These are phyloP conservation scores for Rhizopus delemar DNA, from an alignment of 371 early-diverging fungal genomes.

Conservation along the genomic window DNA sequence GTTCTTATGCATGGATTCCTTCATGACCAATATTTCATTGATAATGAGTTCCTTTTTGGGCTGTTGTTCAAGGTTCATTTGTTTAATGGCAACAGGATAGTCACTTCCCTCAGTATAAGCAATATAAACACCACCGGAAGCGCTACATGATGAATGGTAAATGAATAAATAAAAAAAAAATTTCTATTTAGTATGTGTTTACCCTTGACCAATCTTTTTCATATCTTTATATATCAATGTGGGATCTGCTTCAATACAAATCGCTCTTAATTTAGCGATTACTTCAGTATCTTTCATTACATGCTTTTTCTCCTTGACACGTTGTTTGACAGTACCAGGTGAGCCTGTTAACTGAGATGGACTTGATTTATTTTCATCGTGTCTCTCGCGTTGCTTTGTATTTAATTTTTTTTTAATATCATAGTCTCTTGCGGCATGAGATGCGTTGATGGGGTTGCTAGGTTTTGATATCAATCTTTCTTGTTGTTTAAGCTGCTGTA, in stretches of 20 bases:
- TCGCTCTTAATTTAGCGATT: conserved; percentile 79
- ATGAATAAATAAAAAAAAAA: neutral
- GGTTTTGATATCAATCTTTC: conserved; percentile 10
- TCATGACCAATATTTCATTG: conserved; percentile 96
- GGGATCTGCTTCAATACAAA: conserved; percentile 92
- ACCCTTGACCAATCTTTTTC: conserved; percentile 95
- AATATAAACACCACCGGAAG: conserved; percentile 93
- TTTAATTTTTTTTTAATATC: conserved; percentile 51
- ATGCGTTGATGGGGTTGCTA: conserved; percentile 16
- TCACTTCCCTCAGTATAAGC: conserved; percentile 74
- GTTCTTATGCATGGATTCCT: conserved; percentile 86
- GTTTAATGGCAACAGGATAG: conserved; percentile 87
- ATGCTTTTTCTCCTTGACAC: conserved; percentile 47
- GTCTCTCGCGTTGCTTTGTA: conserved; percentile 53
- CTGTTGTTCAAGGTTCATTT: conserved; percentile 94
- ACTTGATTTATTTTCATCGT: conserved; percentile 43
- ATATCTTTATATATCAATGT: conserved; percentile 75
- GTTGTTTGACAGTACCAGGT: conserved; percentile 49
- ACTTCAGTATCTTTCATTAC: conserved; percentile 70
- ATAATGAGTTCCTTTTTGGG: conserved; percentile 96
- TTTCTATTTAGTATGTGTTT: conserved; percentile 14
- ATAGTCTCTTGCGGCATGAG: conserved; percentile 49
- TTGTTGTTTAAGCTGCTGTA: conserved; percentile 17
- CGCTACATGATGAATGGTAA: conserved; percentile 47
- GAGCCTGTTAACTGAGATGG: conserved; percentile 39